Conservation (phyloP, 1,284 basidiomycete species). For the Puccinia coronata region DNA sequence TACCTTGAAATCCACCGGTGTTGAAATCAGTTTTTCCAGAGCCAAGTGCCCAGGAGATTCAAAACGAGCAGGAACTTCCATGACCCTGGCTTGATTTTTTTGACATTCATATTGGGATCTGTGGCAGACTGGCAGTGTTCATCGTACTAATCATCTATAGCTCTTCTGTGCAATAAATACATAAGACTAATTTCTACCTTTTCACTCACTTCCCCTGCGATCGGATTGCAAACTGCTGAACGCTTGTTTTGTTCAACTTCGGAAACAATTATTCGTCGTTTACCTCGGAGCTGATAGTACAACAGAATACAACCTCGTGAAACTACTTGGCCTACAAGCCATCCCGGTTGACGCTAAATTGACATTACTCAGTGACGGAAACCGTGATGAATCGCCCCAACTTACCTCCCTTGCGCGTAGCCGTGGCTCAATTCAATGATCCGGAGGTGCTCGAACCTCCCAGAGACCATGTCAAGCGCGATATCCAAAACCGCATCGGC, state of each 20-base stretch:
- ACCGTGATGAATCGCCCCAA: conserved; percentile 39
- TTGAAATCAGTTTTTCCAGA: neutral
- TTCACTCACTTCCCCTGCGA: neutral
- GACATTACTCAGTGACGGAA: neutral
- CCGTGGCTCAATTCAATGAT: conserved; percentile 26
- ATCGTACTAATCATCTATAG: too few species aligned
- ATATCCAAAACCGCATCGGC: neutral
- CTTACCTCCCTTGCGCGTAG: conserved; percentile 36
- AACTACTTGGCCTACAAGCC: neutral
- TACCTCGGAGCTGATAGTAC: neutral
- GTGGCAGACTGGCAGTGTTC: neutral
- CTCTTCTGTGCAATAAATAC: neutral
- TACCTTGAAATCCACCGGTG: too few species aligned
- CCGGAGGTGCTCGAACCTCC: neutral
- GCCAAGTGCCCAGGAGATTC: neutral
- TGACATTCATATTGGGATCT: neutral
- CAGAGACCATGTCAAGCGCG: neutral
- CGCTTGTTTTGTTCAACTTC: neutral
- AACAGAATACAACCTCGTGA: neutral
- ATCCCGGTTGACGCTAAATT: neutral
- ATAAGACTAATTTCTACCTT: conserved; percentile 22
- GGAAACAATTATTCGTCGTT: neutral
- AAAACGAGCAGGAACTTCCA: neutral
- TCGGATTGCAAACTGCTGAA: conserved; percentile 9
- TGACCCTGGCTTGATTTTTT: conserved; percentile 11